These are phyloP conservation scores for Lathyrus aphaca DNA, from an alignment of 306 rosid genomes.

Conservation along the genomic window DNA sequence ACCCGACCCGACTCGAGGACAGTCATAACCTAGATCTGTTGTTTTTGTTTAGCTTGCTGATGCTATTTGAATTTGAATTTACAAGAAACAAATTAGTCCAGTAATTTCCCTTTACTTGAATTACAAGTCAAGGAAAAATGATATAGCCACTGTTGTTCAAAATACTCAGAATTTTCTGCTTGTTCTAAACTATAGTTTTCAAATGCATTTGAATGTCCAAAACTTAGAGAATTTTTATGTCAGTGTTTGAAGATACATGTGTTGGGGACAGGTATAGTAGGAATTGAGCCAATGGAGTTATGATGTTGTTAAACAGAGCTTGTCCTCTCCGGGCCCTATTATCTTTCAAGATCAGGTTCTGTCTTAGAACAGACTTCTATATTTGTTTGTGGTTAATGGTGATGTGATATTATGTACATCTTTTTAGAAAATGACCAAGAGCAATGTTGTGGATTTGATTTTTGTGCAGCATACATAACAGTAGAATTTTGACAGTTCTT, in stretches of 20 bases:
- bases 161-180: too few species aligned
- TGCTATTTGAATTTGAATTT: too few species aligned
- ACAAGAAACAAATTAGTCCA: too few species aligned
- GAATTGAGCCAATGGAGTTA: not conserved
- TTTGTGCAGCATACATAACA: conserved; percentile 1
- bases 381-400: conserved; percentile 24
- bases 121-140: too few species aligned
- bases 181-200: too few species aligned
- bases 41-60: too few species aligned
- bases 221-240: too few species aligned
- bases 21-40: too few species aligned
- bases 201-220: too few species aligned
- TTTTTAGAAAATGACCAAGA: conserved; percentile 31
- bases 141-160: too few species aligned
- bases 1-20: too few species aligned
- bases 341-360: conserved; percentile 31
- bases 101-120: too few species aligned
- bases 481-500: conserved; percentile 2
- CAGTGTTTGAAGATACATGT: not conserved
- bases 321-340: conserved; percentile 41
- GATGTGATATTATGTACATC: conserved; percentile 28
- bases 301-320: conserved; percentile 37
- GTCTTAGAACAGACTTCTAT: conserved; percentile 9
- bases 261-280: not conserved
- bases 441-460: conserved; percentile 13